A percentile compares a stretch with the other conserved stretches of the same genome.
Conservation (phyloP, 768 basidiomycete species). For the Tulasnella sp. region DNA sequence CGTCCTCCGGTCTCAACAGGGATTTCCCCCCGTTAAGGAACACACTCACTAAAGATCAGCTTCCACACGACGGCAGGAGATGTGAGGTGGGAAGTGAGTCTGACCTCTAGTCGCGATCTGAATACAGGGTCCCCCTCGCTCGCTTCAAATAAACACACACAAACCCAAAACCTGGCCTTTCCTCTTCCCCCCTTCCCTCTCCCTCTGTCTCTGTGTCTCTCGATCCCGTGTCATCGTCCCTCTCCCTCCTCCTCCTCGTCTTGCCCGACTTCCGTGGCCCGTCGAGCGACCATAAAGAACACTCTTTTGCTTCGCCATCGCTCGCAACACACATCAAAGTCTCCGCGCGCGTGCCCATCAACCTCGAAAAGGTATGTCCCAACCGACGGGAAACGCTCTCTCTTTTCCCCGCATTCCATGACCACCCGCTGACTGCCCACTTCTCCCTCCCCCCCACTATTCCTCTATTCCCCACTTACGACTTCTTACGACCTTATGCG, state of each 20-base stretch:
- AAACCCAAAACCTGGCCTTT: not conserved
- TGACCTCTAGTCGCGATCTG: not conserved
- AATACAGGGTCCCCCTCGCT: not conserved
- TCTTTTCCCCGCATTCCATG: slow-evolving; percentile 12
- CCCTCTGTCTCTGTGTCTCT: not conserved
- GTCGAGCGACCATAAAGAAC: not conserved
- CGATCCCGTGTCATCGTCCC: not conserved
- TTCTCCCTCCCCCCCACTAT: not conserved
- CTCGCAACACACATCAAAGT: not conserved
- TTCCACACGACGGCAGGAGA: not conserved
- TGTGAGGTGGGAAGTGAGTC: not conserved
- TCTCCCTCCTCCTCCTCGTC: not conserved
- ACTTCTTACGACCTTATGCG: not conserved
- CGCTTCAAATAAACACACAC: not conserved
- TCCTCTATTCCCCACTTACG: not conserved
- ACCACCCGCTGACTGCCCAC: not conserved
- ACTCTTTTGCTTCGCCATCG: not conserved
- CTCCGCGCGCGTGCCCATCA: not conserved
- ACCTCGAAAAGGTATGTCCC: not conserved
- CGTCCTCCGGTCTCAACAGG: not conserved
- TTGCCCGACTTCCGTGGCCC: not conserved
- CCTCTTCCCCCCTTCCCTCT: not conserved
- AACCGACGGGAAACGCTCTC: not conserved
- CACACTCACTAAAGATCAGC: too few relatives aligned
- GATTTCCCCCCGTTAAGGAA: not conserved